Conservation (phyloP, 345 rosid genomes). For the Excoecaria cochinchinensis region DNA sequence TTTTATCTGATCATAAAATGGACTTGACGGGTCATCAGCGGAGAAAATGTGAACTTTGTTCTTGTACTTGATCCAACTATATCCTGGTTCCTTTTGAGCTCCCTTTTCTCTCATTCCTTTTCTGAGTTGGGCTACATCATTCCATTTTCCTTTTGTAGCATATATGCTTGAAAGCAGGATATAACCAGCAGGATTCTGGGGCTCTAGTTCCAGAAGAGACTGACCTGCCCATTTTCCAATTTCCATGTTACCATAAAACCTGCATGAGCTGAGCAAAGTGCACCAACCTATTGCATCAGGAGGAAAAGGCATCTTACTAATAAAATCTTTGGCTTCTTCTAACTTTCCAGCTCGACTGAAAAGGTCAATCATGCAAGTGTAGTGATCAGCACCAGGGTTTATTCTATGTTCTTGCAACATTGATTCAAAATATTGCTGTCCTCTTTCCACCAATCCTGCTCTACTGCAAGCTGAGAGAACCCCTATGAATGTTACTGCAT, state of each 20-base stretch:
- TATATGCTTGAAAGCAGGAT: conserved; percentile 69
- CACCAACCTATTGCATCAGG: conserved; percentile 89
- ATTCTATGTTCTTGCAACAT: conserved; percentile 62
- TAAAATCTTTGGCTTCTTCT: conserved; percentile 73
- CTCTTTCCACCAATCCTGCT: conserved; percentile 84
- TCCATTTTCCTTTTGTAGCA: conserved; percentile 74
- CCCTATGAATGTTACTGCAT: conserved; percentile 81
- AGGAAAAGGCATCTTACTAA: conserved; percentile 65
- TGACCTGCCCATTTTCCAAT: conserved; percentile 85
- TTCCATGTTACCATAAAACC: conserved; percentile 59
- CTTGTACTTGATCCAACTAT: conserved; percentile 88
- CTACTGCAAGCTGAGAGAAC: conserved; percentile 93
- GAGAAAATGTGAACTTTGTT: conserved; percentile 68
- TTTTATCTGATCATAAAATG: conserved; percentile 61
- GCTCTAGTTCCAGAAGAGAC: conserved; percentile 71
- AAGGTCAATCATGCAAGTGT: conserved; percentile 94
- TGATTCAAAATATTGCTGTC: conserved; percentile 58
- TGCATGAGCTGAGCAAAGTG: conserved; percentile 83
- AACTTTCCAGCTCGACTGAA: conserved; percentile 81
- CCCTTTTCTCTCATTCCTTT: conserved; percentile 67
- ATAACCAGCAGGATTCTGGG: conserved; percentile 79
- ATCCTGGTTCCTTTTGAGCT: conserved; percentile 84
- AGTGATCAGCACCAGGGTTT: conserved; percentile 61
- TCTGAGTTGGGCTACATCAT: conserved; percentile 61
- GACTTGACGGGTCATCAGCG: conserved; percentile 75